Evolutionary conservation across 2,329 filamentous ascomycete species (phyloP).

Genomic region (Raffaelea deltoideospora): DNA sequence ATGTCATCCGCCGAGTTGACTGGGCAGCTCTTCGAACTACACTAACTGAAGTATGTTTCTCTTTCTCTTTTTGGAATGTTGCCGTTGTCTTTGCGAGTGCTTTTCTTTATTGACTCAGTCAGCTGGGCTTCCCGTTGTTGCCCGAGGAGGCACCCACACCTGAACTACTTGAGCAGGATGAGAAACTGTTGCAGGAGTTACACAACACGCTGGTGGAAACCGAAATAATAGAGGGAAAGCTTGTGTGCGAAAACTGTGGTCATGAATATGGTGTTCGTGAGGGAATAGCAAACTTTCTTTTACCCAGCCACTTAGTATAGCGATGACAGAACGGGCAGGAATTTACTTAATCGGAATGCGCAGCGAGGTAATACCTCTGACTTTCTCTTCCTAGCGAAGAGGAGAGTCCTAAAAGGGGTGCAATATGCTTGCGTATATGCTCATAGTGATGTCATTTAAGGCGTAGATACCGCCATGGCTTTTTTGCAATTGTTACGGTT

Average conservation of each 20-base stretch:
- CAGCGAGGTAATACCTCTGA: too few species aligned
- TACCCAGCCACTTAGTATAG: constrained; percentile 82
- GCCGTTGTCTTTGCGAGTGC: background rate
- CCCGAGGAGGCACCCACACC: constrained; percentile 48
- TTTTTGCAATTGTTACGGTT: too few species aligned
- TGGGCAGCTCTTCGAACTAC: constrained; percentile 70
- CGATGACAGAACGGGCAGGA: too few species aligned
- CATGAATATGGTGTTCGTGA: constrained; percentile 93
- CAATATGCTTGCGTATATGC: too few species aligned
- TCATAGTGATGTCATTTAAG: too few species aligned
- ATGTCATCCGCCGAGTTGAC: constrained; percentile 75
- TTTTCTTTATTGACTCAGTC: background rate
- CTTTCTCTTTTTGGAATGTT: background rate
- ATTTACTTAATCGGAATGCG: too few species aligned
- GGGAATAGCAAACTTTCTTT: constrained; percentile 88
- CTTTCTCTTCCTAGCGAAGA: too few species aligned
- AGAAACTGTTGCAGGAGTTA: constrained; percentile 59
- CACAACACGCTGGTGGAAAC: constrained; percentile 80
- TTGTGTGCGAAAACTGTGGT: constrained; percentile 81
- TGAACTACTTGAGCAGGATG: constrained; percentile 47
- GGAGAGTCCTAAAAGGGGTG: too few species aligned
- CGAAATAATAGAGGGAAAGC: constrained; percentile 71
- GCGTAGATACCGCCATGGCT: too few species aligned
- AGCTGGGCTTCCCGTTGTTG: constrained; percentile 69
- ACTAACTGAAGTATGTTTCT: constrained; percentile 50